Evolutionary conservation across 805 yeast genomes (phyloP).

Genomic region (Priceomyces castillae): DNA sequence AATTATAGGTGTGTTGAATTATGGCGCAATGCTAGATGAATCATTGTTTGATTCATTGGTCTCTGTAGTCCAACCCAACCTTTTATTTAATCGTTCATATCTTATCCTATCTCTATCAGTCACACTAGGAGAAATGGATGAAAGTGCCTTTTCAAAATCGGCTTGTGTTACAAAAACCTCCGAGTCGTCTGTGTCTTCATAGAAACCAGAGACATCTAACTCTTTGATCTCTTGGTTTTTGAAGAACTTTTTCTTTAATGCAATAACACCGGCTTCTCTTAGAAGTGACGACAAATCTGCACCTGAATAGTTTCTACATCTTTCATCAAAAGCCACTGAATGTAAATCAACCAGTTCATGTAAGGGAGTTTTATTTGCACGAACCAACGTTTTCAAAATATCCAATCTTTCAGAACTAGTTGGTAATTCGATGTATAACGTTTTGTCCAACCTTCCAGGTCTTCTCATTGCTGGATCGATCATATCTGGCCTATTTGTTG

Average conservation of each 20-base stretch:
- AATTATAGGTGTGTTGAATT: no score
- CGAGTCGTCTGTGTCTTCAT: constrained; percentile 26
- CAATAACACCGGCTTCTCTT: constrained; percentile 89
- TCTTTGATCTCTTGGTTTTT: constrained; percentile 36
- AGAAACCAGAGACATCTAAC: constrained; percentile 37
- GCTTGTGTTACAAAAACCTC: constrained; percentile 53
- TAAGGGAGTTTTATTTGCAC: constrained; percentile 73
- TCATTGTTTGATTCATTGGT: constrained; percentile 9
- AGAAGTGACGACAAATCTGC: constrained; percentile 92
- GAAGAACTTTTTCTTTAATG: constrained; percentile 75
- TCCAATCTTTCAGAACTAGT: constrained; percentile 73
- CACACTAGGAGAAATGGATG: constrained; percentile 83
- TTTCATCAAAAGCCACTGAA: constrained; percentile 65
- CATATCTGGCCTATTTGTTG: constrained; percentile 97
- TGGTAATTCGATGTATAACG: constrained; percentile 88
- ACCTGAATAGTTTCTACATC: constrained; percentile 89
- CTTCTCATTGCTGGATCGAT: constrained; percentile 97
- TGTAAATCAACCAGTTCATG: constrained; percentile 57
- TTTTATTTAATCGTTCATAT: constrained; percentile 70
- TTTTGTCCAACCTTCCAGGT: constrained; percentile 94
- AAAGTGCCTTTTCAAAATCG: constrained; percentile 73
- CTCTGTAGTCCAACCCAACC: constrained; percentile 67
- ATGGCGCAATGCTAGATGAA: constrained; percentile 1
- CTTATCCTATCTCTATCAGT: constrained; percentile 77
- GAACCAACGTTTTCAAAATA: constrained; percentile 73